Base-by-base conservation (phyloP, 306 rosid genomes). In the Dalbergia cochinchinensis region DNA sequence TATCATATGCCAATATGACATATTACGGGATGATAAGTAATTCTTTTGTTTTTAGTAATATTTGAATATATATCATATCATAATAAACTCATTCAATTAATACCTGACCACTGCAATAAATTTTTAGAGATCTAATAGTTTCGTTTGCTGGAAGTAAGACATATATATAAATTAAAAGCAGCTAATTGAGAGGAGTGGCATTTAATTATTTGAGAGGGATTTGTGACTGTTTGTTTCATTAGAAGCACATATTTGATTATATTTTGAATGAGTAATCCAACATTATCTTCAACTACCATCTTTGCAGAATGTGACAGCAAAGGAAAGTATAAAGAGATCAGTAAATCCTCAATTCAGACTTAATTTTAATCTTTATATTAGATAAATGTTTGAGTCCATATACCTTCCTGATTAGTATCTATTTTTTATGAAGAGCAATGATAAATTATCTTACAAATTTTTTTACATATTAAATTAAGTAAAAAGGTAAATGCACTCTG, bases 121-220 rank as follows among this genome's bases (percentile, higher is more conserved):
- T 35, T 35, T 63, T 5, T 8, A 35, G 11, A 35, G 2, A 64
- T 47, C 33, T 37, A n/a, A 37, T 13, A n/a, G n/a, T 19, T 26
- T 22, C 44, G 11, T 33, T 75, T 12, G 22, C 31, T 41, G 48
- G 37, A 73, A 20, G 11, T 48, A 50, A 2, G 65, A 15, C 33
- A 58, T 37, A 37, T 37, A 37, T 31, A 58, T 7, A 50, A 53
- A 5, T 55, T 42, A 26, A n/a, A 48, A 58, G 41, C n/a, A 18
- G 54, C 44, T 65, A 55, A 69, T 31, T 54, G 74, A 80, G 66
- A 65, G 1, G 35, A 10, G 33, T 31, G 3, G 37, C 71, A 62
- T 60, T 75, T 62, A 75, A 59, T 20, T 39, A 75, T 8, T 11
- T 42, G 66, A 72, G 8, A 60, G 51, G 42, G 55, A 65, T 51